These are phyloP conservation scores for Kodamaea suecica DNA, from an alignment of 1,139 yeast species.

Conservation along the genomic window DNA sequence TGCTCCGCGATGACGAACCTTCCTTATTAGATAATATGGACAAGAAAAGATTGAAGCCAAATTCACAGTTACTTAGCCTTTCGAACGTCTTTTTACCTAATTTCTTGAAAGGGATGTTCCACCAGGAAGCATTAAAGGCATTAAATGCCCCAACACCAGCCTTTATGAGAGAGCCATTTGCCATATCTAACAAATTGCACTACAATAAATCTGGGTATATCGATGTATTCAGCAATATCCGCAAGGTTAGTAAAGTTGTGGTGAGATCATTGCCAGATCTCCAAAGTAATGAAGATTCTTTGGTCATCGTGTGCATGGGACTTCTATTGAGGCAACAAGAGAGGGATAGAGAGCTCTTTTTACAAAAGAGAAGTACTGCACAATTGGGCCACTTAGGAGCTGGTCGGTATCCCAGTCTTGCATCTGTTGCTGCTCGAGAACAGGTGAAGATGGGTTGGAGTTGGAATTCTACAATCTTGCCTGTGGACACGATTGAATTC, in stretches of 20 bases:
- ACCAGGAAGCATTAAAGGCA: conserved; percentile 1
- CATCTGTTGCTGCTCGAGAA: too few species aligned
- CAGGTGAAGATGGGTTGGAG: conserved; percentile 2
- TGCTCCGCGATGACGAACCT: conserved; percentile 10
- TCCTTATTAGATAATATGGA: conserved; percentile 9
- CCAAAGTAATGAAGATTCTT: conserved; percentile 5
- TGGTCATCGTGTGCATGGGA: conserved; percentile 9
- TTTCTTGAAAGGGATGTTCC: conserved; percentile 6
- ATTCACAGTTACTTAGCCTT: conserved; percentile 6
- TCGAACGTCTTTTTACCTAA: conserved; percentile 1
- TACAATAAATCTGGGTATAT: conserved; percentile 1
- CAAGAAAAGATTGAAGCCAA: conserved; percentile 3
- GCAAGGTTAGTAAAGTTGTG: conserved; percentile 3
- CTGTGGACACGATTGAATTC: too few species aligned
- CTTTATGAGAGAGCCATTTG: conserved; percentile 8
- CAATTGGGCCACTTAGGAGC: too few species aligned
- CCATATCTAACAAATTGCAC: conserved; percentile 3
- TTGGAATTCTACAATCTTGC: background rate
- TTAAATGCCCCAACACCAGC: conserved; percentile 3
- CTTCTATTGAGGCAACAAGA: conserved; percentile 11
- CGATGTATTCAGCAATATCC: conserved; percentile 4
- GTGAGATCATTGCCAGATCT: conserved; percentile 1
- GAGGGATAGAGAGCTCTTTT: conserved; percentile 5
- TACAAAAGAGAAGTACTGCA: too few species aligned
- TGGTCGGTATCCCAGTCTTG: too few species aligned